These are phyloP conservation scores for Gracilaria caudata DNA, from an alignment of 23 red algal species.

Conservation along the genomic window DNA sequence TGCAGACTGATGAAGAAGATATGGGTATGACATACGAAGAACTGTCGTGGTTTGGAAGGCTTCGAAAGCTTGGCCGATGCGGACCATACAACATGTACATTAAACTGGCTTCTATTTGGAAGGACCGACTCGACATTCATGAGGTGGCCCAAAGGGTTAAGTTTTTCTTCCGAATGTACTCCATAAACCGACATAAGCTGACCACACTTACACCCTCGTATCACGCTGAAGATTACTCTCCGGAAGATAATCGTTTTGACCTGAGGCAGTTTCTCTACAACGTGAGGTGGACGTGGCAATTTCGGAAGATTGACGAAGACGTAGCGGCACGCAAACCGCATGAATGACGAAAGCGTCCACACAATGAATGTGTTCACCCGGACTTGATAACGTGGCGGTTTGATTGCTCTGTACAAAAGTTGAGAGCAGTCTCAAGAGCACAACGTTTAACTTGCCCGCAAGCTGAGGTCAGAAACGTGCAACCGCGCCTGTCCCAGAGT, in stretches of 20 bases:
- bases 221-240: slow-evolving; percentile 96
- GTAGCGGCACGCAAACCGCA: neutral
- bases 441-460: too few species aligned
- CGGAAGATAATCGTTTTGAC: slow-evolving; percentile 99
- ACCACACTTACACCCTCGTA: slow-evolving; percentile 92
- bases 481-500: too few species aligned
- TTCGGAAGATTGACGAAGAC: slow-evolving; percentile 79
- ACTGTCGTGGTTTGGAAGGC: slow-evolving; percentile 84
- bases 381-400: too few species aligned
- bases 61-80: slow-evolving; percentile 86
- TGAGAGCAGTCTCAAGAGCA: too few species aligned
- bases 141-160: slow-evolving; percentile 87
- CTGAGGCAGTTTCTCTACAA: slow-evolving; percentile 96
- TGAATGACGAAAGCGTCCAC: neutral
- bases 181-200: slow-evolving; percentile 97
- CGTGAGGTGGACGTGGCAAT: slow-evolving; percentile 89
- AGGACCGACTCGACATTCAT: slow-evolving; percentile 10
- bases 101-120: slow-evolving; percentile 47
- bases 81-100: slow-evolving; percentile 91
- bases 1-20: slow-evolving; percentile 98
- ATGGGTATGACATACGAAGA: slow-evolving; percentile 99
- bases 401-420: too few species aligned
- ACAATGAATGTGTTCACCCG: too few species aligned
- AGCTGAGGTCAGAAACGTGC: too few species aligned
- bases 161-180: slow-evolving; percentile 98